These are phyloP conservation scores for Colletotrichum theobromicola DNA, from an alignment of 2,329 filamentous ascomycete genomes.

Conservation along the genomic window DNA sequence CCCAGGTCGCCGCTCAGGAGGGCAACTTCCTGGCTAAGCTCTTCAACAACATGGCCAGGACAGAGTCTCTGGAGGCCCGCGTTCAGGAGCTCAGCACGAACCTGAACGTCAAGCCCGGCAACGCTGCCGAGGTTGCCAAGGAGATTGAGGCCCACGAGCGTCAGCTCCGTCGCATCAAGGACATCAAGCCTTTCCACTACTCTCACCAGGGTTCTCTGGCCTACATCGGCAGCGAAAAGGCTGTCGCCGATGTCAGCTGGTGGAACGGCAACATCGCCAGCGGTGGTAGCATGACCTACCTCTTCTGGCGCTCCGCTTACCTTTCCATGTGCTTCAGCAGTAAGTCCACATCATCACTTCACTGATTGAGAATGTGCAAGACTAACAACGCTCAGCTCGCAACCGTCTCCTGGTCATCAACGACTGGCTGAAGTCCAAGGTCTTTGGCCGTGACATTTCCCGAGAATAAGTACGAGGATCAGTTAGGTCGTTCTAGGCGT, in stretches of 20 bases:
- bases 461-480: slow-evolving; percentile 79
- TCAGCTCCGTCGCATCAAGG: slow-evolving; percentile 86
- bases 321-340: slow-evolving; percentile 99
- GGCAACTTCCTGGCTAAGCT: slow-evolving; percentile 92
- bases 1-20: slow-evolving; percentile 95
- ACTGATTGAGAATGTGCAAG: neutral
- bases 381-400: slow-evolving; percentile 63
- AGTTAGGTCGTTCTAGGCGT: slow-evolving; percentile 22
- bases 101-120: slow-evolving; percentile 65
- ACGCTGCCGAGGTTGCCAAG: slow-evolving; percentile 69
- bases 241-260: slow-evolving; percentile 97
- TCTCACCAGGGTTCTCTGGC: slow-evolving; percentile 96
- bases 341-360: slow-evolving; percentile 57
- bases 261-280: slow-evolving; percentile 95
- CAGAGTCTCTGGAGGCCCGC: slow-evolving; percentile 78
- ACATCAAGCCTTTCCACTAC: slow-evolving; percentile 98
- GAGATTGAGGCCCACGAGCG: slow-evolving; percentile 89
- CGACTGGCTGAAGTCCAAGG: slow-evolving; percentile 97
- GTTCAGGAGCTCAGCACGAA: slow-evolving; percentile 71
- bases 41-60: slow-evolving; percentile 99
- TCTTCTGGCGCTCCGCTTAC: slow-evolving; percentile 98
- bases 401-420: slow-evolving; percentile 92
- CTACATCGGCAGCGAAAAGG: slow-evolving; percentile 98
- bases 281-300: slow-evolving; percentile 91
- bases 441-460: slow-evolving; percentile 94